Evolutionary conservation across 257 asterid genomes (phyloP).

Genomic region (Solanum bulbocastanum): DNA sequence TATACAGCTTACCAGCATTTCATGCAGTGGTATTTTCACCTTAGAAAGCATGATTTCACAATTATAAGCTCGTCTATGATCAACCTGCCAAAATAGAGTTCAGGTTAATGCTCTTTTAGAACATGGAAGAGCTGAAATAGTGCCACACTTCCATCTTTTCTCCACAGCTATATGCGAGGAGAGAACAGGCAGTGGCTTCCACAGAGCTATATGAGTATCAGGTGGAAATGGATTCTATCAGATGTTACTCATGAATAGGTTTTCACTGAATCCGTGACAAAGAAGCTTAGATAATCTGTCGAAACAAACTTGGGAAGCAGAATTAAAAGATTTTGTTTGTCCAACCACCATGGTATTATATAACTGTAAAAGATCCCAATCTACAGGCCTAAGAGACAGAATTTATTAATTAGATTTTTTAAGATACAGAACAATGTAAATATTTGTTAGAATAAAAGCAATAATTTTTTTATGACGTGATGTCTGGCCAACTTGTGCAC

Average conservation of each 20-base stretch:
- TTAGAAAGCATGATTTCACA: constrained; percentile 95
- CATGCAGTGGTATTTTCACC: constrained; percentile 80
- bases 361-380: background rate
- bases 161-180: background rate
- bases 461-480: background rate
- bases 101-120: background rate
- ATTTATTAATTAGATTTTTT: background rate
- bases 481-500: background rate
- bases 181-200: background rate
- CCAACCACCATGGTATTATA: background rate
- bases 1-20: constrained; percentile 64
- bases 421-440: background rate
- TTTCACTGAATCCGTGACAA: background rate
- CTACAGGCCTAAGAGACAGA: background rate
- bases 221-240: background rate
- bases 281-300: background rate
- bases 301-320: background rate
- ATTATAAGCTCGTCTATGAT: constrained; percentile 87
- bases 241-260: background rate
- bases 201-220: background rate
- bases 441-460: background rate
- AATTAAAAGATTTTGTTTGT: background rate
- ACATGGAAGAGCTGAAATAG: background rate
- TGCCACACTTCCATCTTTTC: background rate
- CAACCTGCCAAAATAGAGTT: constrained; percentile 44